Evolutionary conservation across 352 stramenopile species (phyloP), one percentile per base, ranked within the genome.

Genomic region (Plasmopara viticola): DNA sequence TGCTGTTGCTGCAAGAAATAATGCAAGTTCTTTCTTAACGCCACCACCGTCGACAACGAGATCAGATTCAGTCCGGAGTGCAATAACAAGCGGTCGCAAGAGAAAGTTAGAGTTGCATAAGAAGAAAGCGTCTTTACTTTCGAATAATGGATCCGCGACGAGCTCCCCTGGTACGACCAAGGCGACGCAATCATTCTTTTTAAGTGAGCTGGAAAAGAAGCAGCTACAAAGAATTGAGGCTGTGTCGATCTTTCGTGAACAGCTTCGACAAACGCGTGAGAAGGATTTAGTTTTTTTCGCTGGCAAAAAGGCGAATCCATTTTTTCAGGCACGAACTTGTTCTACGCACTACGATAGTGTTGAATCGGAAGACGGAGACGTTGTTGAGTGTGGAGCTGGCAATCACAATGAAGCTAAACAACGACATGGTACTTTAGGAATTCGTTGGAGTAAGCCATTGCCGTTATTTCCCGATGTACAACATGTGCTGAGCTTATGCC

Each of bases 201-300:
- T 90, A 41, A 83, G 56, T 6, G 71, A 86, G 25, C 54, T 76
- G 40, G 66, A 84, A 49, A 79, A 75, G 55, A 86, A 86, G 39
- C 70, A 88, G 35, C 48, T 86, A 0, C 74, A 87, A 38, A 78
- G 86, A 51, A 83, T 87, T 49, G 75, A 90, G 31, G 72, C 80
- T 2, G 58, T 88, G 31, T 72, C 67, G 6, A 57, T 64, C 6
- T 76, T 90, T 34, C 78, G 77, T 10, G 78, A 87, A 37, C 67
- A 90, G 34, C 55, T 88, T 39, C 69, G 74, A 2, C 62, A 79
- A 50, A 73, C 74, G 17, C 77, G 80, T 5, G 80, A 90, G 45
- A 81, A 82, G 14, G 80, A 90, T 53, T 51, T 78, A 14, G 75
- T 66, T 18, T 90, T 89, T 48, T 90, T 87, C 39, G 68, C 60